A percentile compares a stretch with the other conserved stretches of the same genome.
These are phyloP conservation scores for Calcarisporium arbuscula DNA, from an alignment of 2,329 filamentous ascomycete genomes.

Conservation along the genomic window DNA sequence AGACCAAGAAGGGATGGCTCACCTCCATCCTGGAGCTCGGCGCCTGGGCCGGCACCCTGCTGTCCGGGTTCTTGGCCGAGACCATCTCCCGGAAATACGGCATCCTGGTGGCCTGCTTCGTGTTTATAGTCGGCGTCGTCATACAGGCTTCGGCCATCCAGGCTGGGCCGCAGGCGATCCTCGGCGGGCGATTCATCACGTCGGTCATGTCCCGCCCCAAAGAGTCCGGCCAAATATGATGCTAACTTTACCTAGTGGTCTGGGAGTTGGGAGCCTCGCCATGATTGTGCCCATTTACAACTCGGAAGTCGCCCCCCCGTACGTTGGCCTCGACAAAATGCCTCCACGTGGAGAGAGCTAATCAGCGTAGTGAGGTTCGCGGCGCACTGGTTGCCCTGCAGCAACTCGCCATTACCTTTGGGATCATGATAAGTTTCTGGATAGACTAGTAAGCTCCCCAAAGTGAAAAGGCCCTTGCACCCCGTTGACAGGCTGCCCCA, in stretches of 20 bases:
- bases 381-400: slow-evolving; percentile 40
- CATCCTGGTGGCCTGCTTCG: slow-evolving; percentile 56
- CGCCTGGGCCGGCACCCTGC: slow-evolving; percentile 67
- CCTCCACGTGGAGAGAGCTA: background rate
- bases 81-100: slow-evolving; percentile 61
- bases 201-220: slow-evolving; percentile 16
- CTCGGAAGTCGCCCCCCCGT: slow-evolving; percentile 38
- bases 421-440: slow-evolving; percentile 61
- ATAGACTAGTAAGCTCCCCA: slow-evolving; percentile 42
- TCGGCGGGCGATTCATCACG: slow-evolving; percentile 68
- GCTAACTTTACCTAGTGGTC: too few species aligned
- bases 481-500: too few species aligned
- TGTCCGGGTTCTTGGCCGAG: slow-evolving; percentile 68
- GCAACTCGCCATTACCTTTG: slow-evolving; percentile 52
- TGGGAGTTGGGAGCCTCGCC: slow-evolving; percentile 62
- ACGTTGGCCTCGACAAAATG: slow-evolving; percentile 8
- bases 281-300: slow-evolving; percentile 58
- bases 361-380: slow-evolving; percentile 23
- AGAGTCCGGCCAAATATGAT: too few species aligned
- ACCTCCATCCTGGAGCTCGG: slow-evolving; percentile 68
- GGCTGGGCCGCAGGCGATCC: slow-evolving; percentile 52
- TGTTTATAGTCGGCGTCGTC: slow-evolving; percentile 66
- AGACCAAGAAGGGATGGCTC: slow-evolving; percentile 53
- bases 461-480: too few species aligned
- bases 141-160: slow-evolving; percentile 57